A percentile compares a stretch with the other conserved stretches of the same genome.
Evolutionary conservation across 495 filamentous ascomycete genomes (phyloP).

Genomic region (Ramalina intermedia): DNA sequence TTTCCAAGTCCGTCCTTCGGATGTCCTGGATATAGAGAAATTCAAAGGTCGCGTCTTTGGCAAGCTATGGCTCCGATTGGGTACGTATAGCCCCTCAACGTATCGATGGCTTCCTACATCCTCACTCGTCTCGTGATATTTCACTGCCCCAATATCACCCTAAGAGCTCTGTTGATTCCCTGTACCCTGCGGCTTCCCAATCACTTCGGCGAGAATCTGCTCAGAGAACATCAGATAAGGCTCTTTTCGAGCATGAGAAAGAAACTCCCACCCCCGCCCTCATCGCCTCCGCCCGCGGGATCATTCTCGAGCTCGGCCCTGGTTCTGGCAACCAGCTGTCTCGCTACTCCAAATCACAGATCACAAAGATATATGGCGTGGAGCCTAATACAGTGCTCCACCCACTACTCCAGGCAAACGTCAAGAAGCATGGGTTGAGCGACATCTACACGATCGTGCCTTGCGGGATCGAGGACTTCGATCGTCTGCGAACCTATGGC

Average conservation of each 20-base stretch:
- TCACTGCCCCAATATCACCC: neutral
- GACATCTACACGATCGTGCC: constrained; percentile 52
- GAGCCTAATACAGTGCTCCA: constrained; percentile 39
- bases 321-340: constrained; percentile 33
- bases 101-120: neutral
- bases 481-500: constrained; percentile 25
- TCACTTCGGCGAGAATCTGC: neutral
- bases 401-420: constrained; percentile 27
- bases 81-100: neutral
- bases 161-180: neutral
- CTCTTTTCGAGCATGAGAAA: neutral
- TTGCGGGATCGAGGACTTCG: constrained; percentile 42
- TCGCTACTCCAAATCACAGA: constrained; percentile 21
- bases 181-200: neutral
- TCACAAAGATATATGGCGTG: constrained; percentile 28
- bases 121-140: neutral
- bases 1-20: neutral
- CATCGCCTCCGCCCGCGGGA: constrained; percentile 22
- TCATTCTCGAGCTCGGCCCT: constrained; percentile 35
- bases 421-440: constrained; percentile 34
- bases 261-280: constrained; percentile 27
- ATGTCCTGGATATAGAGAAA: constrained; percentile 2
- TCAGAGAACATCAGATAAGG: constrained; percentile 1
- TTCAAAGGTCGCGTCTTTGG: constrained; percentile 5
- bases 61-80: constrained; percentile 5